Percentiles rank a stretch among this genome's conserved stretches.
Evolutionary conservation across 2,329 filamentous ascomycete genomes (phyloP).

Genomic region (Hypomyces perniciosus): DNA sequence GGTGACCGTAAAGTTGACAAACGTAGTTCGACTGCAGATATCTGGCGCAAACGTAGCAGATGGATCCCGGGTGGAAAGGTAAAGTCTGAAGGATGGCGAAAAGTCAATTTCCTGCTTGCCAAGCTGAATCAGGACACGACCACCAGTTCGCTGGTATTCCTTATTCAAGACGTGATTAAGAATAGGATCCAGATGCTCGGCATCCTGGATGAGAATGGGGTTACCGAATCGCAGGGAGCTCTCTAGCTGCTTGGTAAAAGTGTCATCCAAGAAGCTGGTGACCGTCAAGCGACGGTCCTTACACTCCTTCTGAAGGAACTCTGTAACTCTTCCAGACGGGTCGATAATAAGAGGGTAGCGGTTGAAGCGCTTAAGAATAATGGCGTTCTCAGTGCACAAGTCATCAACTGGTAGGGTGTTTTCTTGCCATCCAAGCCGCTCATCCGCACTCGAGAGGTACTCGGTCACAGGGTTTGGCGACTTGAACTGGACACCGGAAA

Average conservation of each 20-base stretch:
- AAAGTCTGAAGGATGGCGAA: conserved; percentile 91
- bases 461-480: conserved; percentile 90
- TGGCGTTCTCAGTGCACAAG: conserved; percentile 96
- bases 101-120: conserved; percentile 99
- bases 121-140: conserved; percentile 94
- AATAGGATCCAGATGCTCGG: conserved; percentile 92
- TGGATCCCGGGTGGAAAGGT: conserved; percentile 90
- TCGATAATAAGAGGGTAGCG: conserved; percentile 97
- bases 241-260: conserved; percentile 96
- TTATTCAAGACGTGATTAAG: conserved; percentile 99
- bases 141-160: conserved; percentile 97
- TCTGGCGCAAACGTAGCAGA: conserved; percentile 94
- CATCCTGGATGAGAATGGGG: conserved; percentile 96
- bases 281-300: conserved; percentile 90
- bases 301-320: conserved; percentile 92
- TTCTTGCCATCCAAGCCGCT: conserved; percentile 90
- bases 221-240: conserved; percentile 97
- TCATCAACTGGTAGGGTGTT: conserved; percentile 92
- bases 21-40: conserved; percentile 95
- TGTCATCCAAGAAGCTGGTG: conserved; percentile 96
- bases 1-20: conserved; percentile 99
- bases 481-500: conserved; percentile 93
- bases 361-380: conserved; percentile 96
- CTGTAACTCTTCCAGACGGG: conserved; percentile 87
- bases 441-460: conserved; percentile 93